A percentile compares a stretch with the other conserved stretches of the same genome.
These are phyloP conservation scores for Pelargonium myrrhifolium DNA, from an alignment of 441 rosid genomes.

Conservation along the genomic window DNA sequence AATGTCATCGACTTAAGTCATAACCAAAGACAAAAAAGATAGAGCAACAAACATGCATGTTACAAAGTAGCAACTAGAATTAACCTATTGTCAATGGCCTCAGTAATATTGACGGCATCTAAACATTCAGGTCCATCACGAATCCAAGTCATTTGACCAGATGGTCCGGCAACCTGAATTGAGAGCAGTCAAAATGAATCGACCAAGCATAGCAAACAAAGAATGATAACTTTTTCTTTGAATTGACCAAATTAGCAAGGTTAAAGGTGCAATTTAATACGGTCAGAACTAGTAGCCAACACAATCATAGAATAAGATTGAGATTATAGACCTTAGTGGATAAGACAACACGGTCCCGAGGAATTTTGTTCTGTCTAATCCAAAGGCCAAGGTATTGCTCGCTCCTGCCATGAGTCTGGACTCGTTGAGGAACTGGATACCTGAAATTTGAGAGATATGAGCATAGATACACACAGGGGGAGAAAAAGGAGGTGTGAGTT, in stretches of 20 bases:
- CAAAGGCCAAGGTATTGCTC: conserved; percentile 57
- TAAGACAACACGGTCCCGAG: conserved; percentile 42
- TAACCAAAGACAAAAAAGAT: neutral
- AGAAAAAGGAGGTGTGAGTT: neutral
- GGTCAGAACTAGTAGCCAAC: neutral
- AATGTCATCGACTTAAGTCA: too few species aligned
- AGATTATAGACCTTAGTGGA: conserved; percentile 39
- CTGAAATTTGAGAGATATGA: conserved; percentile 18
- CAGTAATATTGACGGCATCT: conserved; percentile 43
- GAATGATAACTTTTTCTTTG: too few species aligned
- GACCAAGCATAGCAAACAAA: neutral
- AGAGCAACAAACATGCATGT: neutral
- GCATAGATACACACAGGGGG: neutral
- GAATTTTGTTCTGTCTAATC: conserved; percentile 45
- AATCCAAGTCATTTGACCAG: conserved; percentile 67
- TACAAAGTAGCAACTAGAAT: conserved; percentile 12
- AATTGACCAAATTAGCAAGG: neutral
- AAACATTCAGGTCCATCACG: conserved; percentile 48
- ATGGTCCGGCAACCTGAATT: conserved; percentile 53
- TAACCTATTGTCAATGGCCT: conserved; percentile 50
- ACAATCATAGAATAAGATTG: too few species aligned
- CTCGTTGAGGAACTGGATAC: conserved; percentile 70
- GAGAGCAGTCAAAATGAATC: conserved; percentile 4
- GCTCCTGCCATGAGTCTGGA: conserved; percentile 54
- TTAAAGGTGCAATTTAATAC: neutral